These are phyloP conservation scores for Nigrospora osmanthi DNA, from an alignment of 2,329 filamentous ascomycete genomes.

Conservation along the genomic window DNA sequence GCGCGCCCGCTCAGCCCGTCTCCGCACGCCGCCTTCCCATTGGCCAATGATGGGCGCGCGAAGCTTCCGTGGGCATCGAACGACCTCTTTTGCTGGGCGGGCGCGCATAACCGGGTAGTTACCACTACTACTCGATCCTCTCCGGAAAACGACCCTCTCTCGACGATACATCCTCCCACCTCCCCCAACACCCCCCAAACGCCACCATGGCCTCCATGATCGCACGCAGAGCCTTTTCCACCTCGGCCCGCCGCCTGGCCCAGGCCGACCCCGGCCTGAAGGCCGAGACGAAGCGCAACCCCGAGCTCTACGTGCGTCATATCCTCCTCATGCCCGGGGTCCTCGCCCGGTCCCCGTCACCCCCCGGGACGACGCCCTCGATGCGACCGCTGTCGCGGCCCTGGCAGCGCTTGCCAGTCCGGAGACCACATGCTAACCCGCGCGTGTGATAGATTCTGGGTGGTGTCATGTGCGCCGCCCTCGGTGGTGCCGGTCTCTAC, in stretches of 20 bases:
- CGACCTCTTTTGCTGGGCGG: neutral
- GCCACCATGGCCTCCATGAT: constrained; percentile 48
- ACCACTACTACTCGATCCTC: neutral
- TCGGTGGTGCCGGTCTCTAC: constrained; percentile 85
- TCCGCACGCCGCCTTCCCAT: neutral
- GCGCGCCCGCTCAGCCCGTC: too few relatives aligned
- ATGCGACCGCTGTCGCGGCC: too few relatives aligned
- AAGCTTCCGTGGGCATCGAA: neutral
- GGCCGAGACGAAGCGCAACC: constrained; percentile 50
- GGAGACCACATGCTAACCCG: too few relatives aligned
- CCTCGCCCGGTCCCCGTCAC: too few relatives aligned
- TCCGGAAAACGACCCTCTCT: neutral
- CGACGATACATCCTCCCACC: neutral
- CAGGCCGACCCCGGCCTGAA: constrained; percentile 35
- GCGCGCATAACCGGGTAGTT: neutral
- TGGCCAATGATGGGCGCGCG: neutral
- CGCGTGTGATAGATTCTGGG: constrained; percentile 63
- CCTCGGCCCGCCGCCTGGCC: constrained; percentile 42
- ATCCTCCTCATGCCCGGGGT: neutral
- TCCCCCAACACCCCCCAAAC: constrained; percentile 4
- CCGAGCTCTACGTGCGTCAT: constrained; percentile 37
- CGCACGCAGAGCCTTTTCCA: constrained; percentile 48
- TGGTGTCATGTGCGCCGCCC: constrained; percentile 81
- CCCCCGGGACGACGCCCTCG: neutral
- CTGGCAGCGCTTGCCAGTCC: too few relatives aligned